These are phyloP conservation scores for Termitomyces bulborhizus DNA, from an alignment of 768 basidiomycete species.

Conservation along the genomic window DNA sequence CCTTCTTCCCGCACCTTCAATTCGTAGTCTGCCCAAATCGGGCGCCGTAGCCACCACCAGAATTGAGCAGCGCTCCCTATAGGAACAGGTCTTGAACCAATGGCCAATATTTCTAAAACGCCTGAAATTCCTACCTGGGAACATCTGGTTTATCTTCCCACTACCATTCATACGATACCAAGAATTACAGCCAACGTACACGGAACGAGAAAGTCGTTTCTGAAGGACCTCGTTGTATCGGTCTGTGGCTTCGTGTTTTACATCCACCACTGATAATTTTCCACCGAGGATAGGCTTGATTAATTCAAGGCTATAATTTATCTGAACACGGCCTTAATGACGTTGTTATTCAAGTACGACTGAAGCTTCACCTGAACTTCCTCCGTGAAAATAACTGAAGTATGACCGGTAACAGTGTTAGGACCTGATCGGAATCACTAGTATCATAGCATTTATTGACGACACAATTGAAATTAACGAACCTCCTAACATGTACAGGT, in stretches of 20 bases:
- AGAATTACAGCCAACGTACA: slow-evolving; percentile 27
- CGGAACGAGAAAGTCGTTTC: slow-evolving; percentile 15
- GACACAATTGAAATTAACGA: slow-evolving; percentile 1
- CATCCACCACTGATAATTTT: slow-evolving; percentile 12
- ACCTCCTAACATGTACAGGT: slow-evolving; percentile 36
- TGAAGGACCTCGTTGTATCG: slow-evolving; percentile 17
- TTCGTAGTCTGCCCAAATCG: not conserved
- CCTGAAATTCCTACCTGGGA: slow-evolving; percentile 24
- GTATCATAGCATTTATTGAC: not conserved
- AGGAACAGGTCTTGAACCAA: not conserved
- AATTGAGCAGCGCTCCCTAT: not conserved
- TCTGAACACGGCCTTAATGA: slow-evolving; percentile 18
- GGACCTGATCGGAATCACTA: slow-evolving; percentile 25
- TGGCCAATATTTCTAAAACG: not conserved
- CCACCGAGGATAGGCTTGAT: slow-evolving; percentile 18
- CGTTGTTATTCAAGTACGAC: not conserved
- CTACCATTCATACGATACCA: slow-evolving; percentile 32
- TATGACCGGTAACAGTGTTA: slow-evolving; percentile 37
- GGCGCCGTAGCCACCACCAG: slow-evolving; percentile 1
- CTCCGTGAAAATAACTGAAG: slow-evolving; percentile 35
- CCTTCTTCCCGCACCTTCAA: not conserved
- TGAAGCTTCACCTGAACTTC: slow-evolving; percentile 31
- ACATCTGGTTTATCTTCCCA: slow-evolving; percentile 32
- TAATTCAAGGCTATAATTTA: slow-evolving; percentile 29
- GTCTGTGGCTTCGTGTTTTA: slow-evolving; percentile 15